phyloP scores from a whole-genome alignment of 495 filamentous ascomycete species.

The Thozetella sp. region DNA sequence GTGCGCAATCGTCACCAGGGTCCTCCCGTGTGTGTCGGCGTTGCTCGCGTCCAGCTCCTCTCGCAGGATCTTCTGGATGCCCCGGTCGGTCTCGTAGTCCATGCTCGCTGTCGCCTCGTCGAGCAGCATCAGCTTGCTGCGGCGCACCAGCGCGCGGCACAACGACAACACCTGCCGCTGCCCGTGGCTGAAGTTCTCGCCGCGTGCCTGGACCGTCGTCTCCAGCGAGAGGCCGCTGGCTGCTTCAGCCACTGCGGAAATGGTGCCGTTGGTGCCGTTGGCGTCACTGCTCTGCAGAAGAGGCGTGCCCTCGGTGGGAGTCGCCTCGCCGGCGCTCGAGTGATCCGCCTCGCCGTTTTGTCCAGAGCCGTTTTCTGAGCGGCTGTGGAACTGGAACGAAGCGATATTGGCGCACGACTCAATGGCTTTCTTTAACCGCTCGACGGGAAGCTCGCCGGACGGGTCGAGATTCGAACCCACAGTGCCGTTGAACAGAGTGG shows the following conservation, averaged over 20 bases:
- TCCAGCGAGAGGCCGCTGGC: slow-evolving; percentile 33
- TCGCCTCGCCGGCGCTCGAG: slow-evolving; percentile 13
- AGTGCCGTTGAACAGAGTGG: slow-evolving; percentile 54
- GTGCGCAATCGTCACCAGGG: slow-evolving; percentile 53
- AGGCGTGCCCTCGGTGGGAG: slow-evolving; percentile 18
- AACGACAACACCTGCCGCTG: slow-evolving; percentile 61
- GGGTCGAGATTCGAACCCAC: slow-evolving; percentile 52
- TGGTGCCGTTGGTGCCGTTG: slow-evolving; percentile 8
- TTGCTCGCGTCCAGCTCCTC: slow-evolving; percentile 30
- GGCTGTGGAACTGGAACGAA: slow-evolving; percentile 39
- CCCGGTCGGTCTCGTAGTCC: slow-evolving; percentile 55
- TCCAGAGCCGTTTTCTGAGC: slow-evolving; percentile 20
- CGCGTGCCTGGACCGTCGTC: slow-evolving; percentile 47
- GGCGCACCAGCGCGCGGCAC: slow-evolving; percentile 53
- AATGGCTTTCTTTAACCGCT: slow-evolving; percentile 42
- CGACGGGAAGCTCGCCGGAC: slow-evolving; percentile 38
- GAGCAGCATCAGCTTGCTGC: slow-evolving; percentile 54
- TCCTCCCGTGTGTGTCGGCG: slow-evolving; percentile 33
- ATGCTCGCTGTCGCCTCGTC: slow-evolving; percentile 63
- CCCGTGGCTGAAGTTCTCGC: slow-evolving; percentile 59
- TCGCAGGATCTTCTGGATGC: slow-evolving; percentile 48
- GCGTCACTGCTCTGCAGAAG: slow-evolving; percentile 7
- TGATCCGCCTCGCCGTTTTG: not conserved
- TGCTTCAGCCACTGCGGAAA: not conserved
- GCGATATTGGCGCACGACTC: slow-evolving; percentile 43